Conservation (phyloP, 768 basidiomycete genomes). For the Hericium erinaceus region DNA sequence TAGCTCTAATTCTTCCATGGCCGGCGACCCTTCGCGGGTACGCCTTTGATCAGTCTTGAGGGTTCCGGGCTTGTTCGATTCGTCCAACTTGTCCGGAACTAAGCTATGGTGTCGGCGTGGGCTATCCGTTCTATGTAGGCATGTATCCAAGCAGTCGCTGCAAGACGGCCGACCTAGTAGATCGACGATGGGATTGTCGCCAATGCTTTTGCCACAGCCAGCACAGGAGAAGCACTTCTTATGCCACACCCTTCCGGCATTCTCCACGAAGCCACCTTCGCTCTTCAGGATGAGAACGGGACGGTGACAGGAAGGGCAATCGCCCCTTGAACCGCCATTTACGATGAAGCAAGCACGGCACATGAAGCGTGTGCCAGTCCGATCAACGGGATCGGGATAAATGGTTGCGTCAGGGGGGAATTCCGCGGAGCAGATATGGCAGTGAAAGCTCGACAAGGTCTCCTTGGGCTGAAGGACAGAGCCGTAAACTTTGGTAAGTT, state of each 20-base stretch:
- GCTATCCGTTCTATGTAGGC: constrained; percentile 38
- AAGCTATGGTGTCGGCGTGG: constrained; percentile 27
- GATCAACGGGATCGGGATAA: constrained; percentile 57
- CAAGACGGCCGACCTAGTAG: constrained; percentile 76
- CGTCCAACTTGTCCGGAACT: constrained; percentile 21
- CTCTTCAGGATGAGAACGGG: constrained; percentile 67
- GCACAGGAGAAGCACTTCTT: constrained; percentile 72
- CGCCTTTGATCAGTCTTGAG: constrained; percentile 24
- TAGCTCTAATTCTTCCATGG: constrained; percentile 24
- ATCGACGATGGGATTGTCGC: constrained; percentile 72
- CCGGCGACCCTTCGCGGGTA: constrained; percentile 23
- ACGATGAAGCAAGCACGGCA: constrained; percentile 58
- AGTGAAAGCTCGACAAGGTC: constrained; percentile 59
- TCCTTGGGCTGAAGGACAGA: constrained; percentile 76
- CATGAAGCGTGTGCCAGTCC: constrained; percentile 40
- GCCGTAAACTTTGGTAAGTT: constrained; percentile 75
- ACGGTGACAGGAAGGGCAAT: constrained; percentile 56
- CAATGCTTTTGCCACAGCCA: constrained; percentile 64
- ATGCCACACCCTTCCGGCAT: constrained; percentile 67
- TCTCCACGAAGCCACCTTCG: constrained; percentile 73
- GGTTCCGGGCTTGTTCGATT: constrained; percentile 36
- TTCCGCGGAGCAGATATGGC: constrained; percentile 49
- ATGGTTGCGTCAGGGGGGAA: constrained; percentile 83
- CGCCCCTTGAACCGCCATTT: constrained; percentile 72
- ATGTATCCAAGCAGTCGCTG: constrained; percentile 70